Conservation (phyloP, 2,329 filamentous ascomycete species). For the Claviceps capensis region DNA sequence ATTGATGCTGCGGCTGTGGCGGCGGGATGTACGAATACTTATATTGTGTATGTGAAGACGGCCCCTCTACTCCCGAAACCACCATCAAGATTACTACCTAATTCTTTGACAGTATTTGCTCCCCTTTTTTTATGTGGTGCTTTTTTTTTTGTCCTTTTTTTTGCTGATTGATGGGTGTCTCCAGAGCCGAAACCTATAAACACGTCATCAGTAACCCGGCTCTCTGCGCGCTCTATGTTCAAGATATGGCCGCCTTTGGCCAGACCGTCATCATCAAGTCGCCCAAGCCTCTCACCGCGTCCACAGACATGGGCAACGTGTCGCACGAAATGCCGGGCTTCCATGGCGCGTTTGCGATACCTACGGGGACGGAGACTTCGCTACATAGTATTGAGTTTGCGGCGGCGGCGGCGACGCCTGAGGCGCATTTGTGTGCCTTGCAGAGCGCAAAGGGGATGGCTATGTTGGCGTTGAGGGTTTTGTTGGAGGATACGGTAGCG, state of each 20-base stretch:
- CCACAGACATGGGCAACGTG: constrained; percentile 40
- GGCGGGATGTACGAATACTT: constrained; percentile 21
- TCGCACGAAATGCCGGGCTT: constrained; percentile 32
- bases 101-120: background rate
- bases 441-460: constrained; percentile 32
- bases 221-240: constrained; percentile 28
- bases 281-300: constrained; percentile 23
- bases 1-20: constrained; percentile 22
- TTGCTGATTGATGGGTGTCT: too few species aligned
- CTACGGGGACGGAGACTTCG: constrained; percentile 20
- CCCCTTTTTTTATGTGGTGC: background rate
- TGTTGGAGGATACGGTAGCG: constrained; percentile 10
- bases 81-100: too few species aligned
- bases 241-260: constrained; percentile 27
- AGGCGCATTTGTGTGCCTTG: constrained; percentile 25
- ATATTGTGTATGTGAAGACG: constrained; percentile 18
- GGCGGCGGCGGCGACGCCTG: constrained; percentile 26
- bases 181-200: constrained; percentile 25
- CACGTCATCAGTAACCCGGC: constrained; percentile 31
- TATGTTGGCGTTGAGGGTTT: constrained; percentile 18
- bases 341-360: constrained; percentile 33
- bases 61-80: background rate
- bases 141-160: background rate
- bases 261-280: constrained; percentile 21
- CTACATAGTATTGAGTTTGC: constrained; percentile 29